Evolutionary conservation across 805 yeast genomes (phyloP).

Genomic region (Schwanniomyces vanrijiae): DNA sequence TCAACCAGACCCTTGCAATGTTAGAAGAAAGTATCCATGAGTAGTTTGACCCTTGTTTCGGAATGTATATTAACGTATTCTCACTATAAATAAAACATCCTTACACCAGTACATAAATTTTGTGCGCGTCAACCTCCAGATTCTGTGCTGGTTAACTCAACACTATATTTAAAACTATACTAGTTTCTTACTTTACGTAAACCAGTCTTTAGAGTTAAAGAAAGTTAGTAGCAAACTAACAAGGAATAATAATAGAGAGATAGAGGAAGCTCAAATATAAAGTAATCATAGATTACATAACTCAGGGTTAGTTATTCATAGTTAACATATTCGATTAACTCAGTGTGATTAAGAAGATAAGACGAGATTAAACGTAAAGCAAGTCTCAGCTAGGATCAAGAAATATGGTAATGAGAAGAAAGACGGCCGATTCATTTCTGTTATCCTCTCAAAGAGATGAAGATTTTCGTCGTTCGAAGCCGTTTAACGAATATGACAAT

Average conservation of each 20-base stretch:
- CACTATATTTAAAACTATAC: neutral
- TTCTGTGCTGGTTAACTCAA: neutral
- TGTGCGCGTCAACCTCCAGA: constrained; percentile 1
- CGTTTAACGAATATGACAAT: constrained; percentile 17
- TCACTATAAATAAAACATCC: constrained; percentile 1
- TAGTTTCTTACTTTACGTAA: neutral
- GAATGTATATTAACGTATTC: neutral
- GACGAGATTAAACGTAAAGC: neutral
- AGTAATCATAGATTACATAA: neutral
- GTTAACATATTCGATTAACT: neutral
- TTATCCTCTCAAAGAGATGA: constrained; percentile 21
- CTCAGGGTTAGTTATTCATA: neutral
- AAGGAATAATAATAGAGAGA: neutral
- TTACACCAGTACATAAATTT: neutral
- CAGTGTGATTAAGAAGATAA: neutral
- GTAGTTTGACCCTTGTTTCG: constrained; percentile 1
- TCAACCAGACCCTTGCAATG: constrained; percentile 40
- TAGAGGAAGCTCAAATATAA: neutral
- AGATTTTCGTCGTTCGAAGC: constrained; percentile 27
- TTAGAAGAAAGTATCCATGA: constrained; percentile 36
- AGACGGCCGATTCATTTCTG: constrained; percentile 15
- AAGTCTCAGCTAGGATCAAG: neutral
- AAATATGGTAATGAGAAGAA: constrained; percentile 18
- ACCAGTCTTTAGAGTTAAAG: neutral
- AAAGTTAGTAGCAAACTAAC: neutral